Evolutionary conservation across 1,284 basidiomycete genomes (phyloP).

Genomic region (Termitomyces sp.): DNA sequence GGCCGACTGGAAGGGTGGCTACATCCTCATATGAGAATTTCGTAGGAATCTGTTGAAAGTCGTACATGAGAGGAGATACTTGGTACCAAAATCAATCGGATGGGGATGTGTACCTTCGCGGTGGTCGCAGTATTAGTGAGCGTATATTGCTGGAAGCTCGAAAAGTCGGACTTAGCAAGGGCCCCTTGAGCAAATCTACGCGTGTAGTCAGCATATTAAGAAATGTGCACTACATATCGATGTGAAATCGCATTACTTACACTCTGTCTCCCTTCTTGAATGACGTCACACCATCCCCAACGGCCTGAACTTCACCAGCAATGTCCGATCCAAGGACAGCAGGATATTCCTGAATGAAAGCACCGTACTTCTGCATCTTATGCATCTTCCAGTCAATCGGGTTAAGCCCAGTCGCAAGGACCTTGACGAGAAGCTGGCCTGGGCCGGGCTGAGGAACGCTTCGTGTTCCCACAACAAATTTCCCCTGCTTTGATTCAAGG

Average conservation of each 20-base stretch:
- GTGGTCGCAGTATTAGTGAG: slow-evolving; percentile 36
- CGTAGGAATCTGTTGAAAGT: slow-evolving; percentile 22
- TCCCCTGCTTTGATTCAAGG: slow-evolving; percentile 13
- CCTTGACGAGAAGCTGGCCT: slow-evolving; percentile 41
- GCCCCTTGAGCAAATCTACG: slow-evolving; percentile 38
- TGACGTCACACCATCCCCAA: slow-evolving; percentile 47
- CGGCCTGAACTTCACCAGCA: slow-evolving; percentile 48
- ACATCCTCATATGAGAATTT: slow-evolving; percentile 28
- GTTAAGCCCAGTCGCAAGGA: slow-evolving; percentile 39
- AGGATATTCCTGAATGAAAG: slow-evolving; percentile 20
- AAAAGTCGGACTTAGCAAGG: slow-evolving; percentile 32
- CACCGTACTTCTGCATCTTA: slow-evolving; percentile 23
- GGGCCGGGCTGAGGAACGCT: slow-evolving; percentile 32
- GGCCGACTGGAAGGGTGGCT: slow-evolving; percentile 25
- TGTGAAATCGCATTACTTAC: slow-evolving; percentile 27
- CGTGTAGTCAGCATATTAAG: background rate
- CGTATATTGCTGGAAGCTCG: slow-evolving; percentile 49
- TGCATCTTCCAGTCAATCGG: slow-evolving; percentile 45
- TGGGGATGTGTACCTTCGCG: slow-evolving; percentile 32
- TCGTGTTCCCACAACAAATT: background rate
- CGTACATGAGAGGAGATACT: background rate
- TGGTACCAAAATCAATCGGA: too few species aligned
- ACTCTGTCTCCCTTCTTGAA: slow-evolving; percentile 56
- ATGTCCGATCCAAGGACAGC: slow-evolving; percentile 44
- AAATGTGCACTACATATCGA: background rate